phyloP scores from a whole-genome alignment of 305 asterid species.

The Rubia peregrina region DNA sequence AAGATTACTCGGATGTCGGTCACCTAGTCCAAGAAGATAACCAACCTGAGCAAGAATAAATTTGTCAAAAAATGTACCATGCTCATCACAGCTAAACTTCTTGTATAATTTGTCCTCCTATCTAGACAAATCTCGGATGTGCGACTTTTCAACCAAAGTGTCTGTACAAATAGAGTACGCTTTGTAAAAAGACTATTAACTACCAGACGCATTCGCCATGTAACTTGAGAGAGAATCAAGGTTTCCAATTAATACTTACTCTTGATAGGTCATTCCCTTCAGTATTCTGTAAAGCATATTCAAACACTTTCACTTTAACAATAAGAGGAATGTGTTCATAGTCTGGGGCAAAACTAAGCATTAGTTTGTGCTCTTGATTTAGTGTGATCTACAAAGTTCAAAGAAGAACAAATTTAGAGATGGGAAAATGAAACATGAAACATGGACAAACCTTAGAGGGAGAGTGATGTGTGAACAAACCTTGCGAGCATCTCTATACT shows the following conservation, averaged over 20 bases:
- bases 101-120: conserved; percentile 93
- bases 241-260: conserved; percentile 38
- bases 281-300: conserved; percentile 85
- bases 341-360: conserved; percentile 97
- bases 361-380: conserved; percentile 95
- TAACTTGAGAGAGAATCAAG: not conserved
- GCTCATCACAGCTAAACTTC: conserved; percentile 99
- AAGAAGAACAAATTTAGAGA: conserved; percentile 21
- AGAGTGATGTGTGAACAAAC: conserved; percentile 26
- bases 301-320: conserved; percentile 97
- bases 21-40: conserved; percentile 97
- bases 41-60: conserved; percentile 60
- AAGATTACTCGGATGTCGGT: conserved; percentile 99
- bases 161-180: conserved; percentile 35
- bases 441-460: conserved; percentile 7
- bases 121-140: conserved; percentile 98
- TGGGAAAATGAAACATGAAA: conserved; percentile 3
- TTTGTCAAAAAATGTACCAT: conserved; percentile 60
- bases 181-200: conserved; percentile 19
- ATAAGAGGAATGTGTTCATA: conserved; percentile 93
- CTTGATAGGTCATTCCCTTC: conserved; percentile 96
- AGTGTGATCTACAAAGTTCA: conserved; percentile 59
- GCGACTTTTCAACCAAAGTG: conserved; percentile 98
- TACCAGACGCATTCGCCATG: not conserved
- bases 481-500: conserved; percentile 96